Conservation (phyloP, 2,329 filamentous ascomycete species). For the Colletotrichum cordylinicola region DNA sequence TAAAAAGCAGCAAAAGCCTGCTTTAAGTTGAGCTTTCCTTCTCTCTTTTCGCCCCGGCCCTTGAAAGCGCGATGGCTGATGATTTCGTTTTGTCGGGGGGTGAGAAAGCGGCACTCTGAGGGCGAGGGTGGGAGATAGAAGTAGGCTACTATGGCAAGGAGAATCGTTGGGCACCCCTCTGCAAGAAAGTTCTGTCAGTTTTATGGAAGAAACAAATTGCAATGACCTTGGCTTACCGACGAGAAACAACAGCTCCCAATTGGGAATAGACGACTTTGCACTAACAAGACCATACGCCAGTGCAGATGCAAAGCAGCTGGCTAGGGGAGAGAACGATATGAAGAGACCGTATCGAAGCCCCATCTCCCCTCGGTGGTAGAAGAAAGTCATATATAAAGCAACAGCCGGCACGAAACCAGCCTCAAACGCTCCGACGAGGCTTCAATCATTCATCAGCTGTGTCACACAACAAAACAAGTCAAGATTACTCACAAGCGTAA, state of each 20-base stretch:
- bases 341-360: conserved; percentile 75
- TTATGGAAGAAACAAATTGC: no score
- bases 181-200: not conserved
- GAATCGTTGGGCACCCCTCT: conserved; percentile 64
- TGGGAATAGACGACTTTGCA: conserved; percentile 57
- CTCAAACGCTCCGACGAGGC: conserved; percentile 45
- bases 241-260: conserved; percentile 70
- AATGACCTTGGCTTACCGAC: conserved; percentile 45
- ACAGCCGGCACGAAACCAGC: conserved; percentile 47
- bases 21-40: conserved; percentile 47
- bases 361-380: conserved; percentile 62
- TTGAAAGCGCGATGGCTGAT: conserved; percentile 57
- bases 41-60: conserved; percentile 48
- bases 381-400: conserved; percentile 50
- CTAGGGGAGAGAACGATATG: conserved; percentile 70
- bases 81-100: conserved; percentile 61
- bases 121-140: conserved; percentile 60
- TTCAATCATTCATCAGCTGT: not conserved
- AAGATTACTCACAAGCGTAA: conserved; percentile 29
- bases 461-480: conserved; percentile 29
- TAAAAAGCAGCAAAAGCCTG: conserved; percentile 53
- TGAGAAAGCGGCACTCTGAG: conserved; percentile 58
- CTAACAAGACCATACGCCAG: conserved; percentile 70
- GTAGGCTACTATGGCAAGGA: conserved; percentile 59
- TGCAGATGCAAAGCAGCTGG: conserved; percentile 71